Evolutionary conservation across 768 basidiomycete genomes (phyloP), one percentile per base, ranked within the genome.

Genomic region (Agaricus subrufescens): DNA sequence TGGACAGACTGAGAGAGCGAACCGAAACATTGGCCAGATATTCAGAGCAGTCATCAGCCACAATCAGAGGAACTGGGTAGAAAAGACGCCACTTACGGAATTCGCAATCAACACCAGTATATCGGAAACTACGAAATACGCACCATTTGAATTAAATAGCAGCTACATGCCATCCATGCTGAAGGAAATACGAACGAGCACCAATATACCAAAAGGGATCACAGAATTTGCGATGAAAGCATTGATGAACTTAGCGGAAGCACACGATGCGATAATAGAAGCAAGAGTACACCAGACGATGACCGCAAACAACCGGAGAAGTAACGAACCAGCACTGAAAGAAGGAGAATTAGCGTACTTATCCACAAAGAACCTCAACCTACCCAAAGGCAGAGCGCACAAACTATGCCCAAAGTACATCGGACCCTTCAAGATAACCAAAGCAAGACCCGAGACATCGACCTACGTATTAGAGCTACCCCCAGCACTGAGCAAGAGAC

Each of bases 321-420:
- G 59, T 1, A 45, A 52, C 0, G 69, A 68, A 19, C 57, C 59
- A 0, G 30, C 37, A 2, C 61, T 69, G 12, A 8, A 47, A 5
- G 56, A 29, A 3, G 71, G 71, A 0, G 61, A 65, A 6, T 31
- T 65, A 7, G 74, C 71, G 0, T 75, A 74, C 45, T 39, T 78
- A 9, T 71, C 73, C 0, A 74, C 71, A 0, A 56, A 69, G 34
- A 74, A 77, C 55, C 57, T 79, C 0, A 45, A 57, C 1, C 29
- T 59, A 39, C 47, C 38, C 10, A 54, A 75, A 7, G 68, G 65
- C 7, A 48, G 67, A 5, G 71, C 72, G 0, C 15, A 59, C 3
- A 77, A 76, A 46, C 60, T 78, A 0, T 25, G 66, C 0, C 76
- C 72, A 0, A 70, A 70, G 34, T 76, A 58, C 52, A 62, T 77